Conservation (phyloP, 108 stramenopile genomes). For the Nitzschia putrida region DNA sequence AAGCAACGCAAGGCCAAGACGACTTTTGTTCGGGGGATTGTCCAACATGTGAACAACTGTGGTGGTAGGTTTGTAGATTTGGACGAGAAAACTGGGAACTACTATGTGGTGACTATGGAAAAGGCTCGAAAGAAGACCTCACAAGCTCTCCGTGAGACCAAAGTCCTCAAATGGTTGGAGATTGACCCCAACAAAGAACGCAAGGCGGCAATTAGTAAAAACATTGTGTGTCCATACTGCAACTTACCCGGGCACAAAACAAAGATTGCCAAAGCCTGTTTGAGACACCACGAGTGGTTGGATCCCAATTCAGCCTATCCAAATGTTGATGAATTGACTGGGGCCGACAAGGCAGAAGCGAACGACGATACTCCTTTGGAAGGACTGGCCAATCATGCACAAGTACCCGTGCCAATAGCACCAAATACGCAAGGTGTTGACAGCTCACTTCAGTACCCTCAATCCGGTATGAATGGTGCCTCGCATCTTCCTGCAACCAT, state of each 20-base stretch:
- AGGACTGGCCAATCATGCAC: no score
- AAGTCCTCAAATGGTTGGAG: constrained; percentile 37
- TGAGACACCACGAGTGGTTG: constrained; percentile 31
- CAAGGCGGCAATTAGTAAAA: constrained; percentile 11
- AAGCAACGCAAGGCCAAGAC: constrained; percentile 37
- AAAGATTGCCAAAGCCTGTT: constrained; percentile 33
- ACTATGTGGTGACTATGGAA: constrained; percentile 34
- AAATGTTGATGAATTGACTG: no score
- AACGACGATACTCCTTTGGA: no score
- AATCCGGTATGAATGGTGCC: no score
- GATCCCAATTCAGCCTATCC: constrained; percentile 4
- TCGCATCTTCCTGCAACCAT: no score
- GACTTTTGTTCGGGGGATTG: constrained; percentile 28
- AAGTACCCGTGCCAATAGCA: no score
- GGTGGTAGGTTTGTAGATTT: constrained; percentile 38
- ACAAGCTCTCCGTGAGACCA: constrained; percentile 39
- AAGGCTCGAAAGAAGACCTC: constrained; percentile 39
- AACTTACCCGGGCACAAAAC: constrained; percentile 32
- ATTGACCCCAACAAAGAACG: constrained; percentile 8
- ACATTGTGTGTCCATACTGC: constrained; percentile 29
- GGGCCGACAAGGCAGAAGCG: no score
- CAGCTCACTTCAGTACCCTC: no score
- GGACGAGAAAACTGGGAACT: constrained; percentile 11
- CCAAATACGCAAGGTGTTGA: no score
- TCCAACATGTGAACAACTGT: constrained; percentile 30